Percentiles rank a stretch among this genome's conserved stretches.
Conservation (phyloP, 2,329 filamentous ascomycete species). For the Colletotrichum tamarilloi region DNA sequence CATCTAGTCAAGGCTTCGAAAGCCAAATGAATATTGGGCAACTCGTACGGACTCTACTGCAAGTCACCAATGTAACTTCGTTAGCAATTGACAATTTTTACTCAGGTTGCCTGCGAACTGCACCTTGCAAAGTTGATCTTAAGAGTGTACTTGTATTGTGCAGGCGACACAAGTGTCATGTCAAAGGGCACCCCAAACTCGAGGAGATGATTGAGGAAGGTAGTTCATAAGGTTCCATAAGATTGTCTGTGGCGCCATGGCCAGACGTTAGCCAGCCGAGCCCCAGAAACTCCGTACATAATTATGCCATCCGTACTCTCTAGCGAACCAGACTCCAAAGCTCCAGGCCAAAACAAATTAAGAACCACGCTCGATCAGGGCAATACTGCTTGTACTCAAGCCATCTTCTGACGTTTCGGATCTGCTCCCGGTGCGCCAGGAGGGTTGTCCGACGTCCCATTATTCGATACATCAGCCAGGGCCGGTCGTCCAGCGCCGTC, state of each 20-base stretch:
- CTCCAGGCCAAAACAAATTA: constrained; percentile 1
- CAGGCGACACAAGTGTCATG: neutral
- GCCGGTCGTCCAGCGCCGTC: constrained; percentile 51
- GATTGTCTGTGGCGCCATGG: neutral
- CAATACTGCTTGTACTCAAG: constrained; percentile 35
- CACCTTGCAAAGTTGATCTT: too few relatives aligned
- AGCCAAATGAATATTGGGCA: too few relatives aligned
- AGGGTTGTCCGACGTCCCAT: constrained; percentile 44
- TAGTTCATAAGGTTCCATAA: neutral
- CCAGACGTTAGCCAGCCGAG: neutral
- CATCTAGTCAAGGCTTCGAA: too few relatives aligned
- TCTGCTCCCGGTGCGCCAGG: constrained; percentile 49
- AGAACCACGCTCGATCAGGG: neutral
- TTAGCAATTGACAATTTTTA: too few relatives aligned
- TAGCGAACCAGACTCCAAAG: constrained; percentile 16
- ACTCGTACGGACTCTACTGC: too few relatives aligned
- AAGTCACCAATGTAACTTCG: too few relatives aligned
- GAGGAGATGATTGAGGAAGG: neutral
- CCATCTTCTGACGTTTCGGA: constrained; percentile 63
- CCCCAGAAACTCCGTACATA: constrained; percentile 3
- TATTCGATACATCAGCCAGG: constrained; percentile 63
- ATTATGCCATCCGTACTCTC: neutral
- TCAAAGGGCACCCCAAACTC: neutral
- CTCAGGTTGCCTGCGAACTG: too few relatives aligned
- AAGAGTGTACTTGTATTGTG: neutral